phyloP scores from a whole-genome alignment of 2,329 filamentous ascomycete species.

The Claviceps purpurea region DNA sequence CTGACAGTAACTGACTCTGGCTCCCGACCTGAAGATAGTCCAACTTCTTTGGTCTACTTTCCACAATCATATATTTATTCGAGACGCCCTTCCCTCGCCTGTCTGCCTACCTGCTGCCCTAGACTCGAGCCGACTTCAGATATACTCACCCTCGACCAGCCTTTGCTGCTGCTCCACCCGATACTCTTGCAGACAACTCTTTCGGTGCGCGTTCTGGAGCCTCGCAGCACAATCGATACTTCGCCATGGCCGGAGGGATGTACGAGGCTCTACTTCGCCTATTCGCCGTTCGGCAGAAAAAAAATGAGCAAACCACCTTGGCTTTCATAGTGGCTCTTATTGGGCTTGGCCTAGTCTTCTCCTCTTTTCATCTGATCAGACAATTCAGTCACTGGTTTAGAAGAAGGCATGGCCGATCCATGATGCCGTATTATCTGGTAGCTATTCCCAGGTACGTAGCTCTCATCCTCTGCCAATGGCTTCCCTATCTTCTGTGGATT shows the following conservation, averaged over 20 bases:
- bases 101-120: too few relatives aligned
- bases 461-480: background rate
- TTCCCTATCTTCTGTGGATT: too few relatives aligned
- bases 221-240: background rate
- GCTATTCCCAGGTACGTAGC: conserved; percentile 3
- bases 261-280: background rate
- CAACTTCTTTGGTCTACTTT: background rate
- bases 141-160: background rate
- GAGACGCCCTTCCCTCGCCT: background rate
- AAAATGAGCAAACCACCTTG: conserved; percentile 5
- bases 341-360: conserved; percentile 4
- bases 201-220: background rate
- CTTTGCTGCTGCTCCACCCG: too few relatives aligned
- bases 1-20: too few relatives aligned
- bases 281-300: conserved; percentile 1
- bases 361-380: conserved; percentile 3
- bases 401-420: background rate
- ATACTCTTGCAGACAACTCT: background rate
- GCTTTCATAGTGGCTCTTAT: conserved; percentile 5
- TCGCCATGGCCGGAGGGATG: background rate
- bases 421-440: background rate
- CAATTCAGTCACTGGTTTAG: background rate
- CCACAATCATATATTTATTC: background rate
- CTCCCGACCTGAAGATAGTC: too few relatives aligned
- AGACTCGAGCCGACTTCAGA: background rate